Evolutionary conservation across 2,329 filamentous ascomycete genomes (phyloP), one percentile per base, ranked within the genome.

Genomic region (Beauveria sp.): DNA sequence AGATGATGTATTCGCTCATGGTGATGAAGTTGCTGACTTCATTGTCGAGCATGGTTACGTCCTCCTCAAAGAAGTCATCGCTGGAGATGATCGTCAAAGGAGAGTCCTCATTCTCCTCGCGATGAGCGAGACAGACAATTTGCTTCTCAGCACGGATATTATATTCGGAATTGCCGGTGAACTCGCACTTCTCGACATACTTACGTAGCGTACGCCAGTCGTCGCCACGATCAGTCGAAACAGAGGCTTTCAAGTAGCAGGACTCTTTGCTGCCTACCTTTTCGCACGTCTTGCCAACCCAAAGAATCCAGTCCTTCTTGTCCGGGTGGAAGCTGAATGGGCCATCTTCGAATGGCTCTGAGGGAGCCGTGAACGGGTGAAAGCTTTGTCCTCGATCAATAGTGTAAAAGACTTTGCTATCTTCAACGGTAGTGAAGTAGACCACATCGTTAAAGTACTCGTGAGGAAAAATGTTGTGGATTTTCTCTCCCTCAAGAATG

Each of bases 1-100:
- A 88, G 44, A 99, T 85, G 69, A 99, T 94, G 72, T 96, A 99
- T 71, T 99, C 94, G 44, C 89, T 88, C 93, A 97, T 97, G 5
- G 89, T 96, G 2, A 92, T 93, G 73, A 96, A 97, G 66, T 89
- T 88, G 67, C 88, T 85, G 47, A 96, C 89, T 1, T 72, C 69
- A 34, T 69, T 70, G 63, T 92, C 83, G 26, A 84, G 80, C 10
- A 67, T 55, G 4, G 64, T 63, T 67, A 86, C 82, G 64, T 85
- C 80, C 57, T 87, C 82, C 14, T 78, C 76, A 69, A 96, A 96
- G 75, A 88, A 91, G 68, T 96, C 86, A 48, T 90, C 81, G 72
- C 89, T 96, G 46, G 89, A 88, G 18, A 92, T 73, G 34, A 99
- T 82, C 65, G 88, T 83, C 53, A 88, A 76, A 1, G 85, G 82